Evolutionary conservation across 2,329 filamentous ascomycete species (phyloP), one percentile per base, ranked within the genome.

Genomic region (Ploettnerulaceae sp.): DNA sequence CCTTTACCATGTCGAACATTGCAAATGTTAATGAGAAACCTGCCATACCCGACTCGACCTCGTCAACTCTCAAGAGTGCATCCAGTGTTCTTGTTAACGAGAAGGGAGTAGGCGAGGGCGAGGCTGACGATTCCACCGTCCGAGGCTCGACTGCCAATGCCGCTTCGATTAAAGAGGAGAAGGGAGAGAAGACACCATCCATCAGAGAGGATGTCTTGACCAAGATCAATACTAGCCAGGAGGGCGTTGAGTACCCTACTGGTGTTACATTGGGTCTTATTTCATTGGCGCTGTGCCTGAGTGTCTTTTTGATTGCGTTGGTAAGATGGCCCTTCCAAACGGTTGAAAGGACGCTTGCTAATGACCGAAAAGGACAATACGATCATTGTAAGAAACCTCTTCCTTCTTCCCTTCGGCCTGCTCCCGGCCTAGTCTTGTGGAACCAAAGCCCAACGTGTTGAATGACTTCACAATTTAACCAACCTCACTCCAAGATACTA

Each of bases 181-280:
- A 17, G 6, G 4, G 14, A 18, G 34, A 17, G n/a, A 33, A 44
- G 34, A 34, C 15, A 21, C 24, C 12, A 48, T 48, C 9, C 47
- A 50, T 21, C 11, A 28, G 31, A 7, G 40, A 47, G 11, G 46
- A 35, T 1, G 58, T 59, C 8, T 39, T 63, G 35, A 46, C 48
- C 1, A 57, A 45, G 18, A 51, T 62, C 34, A 59, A 56, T 43
- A 62, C 58, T 2, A 59, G 55, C 45, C 57, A 54, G n/a, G 58
- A 61, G 12, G 56, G 56, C 4, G 38, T 55, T 1, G 60, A 60
- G 40, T 63, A 63, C 49, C 61, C 61, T 6, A 60, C 57, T 21
- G 61, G 61, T 12, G 22, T 57, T 5, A 61, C 57, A 20, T 37
- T 63, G 29, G 47, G 33, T 17, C 43, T 61, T 5, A 61, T 62